Evolutionary conservation across 1,139 yeast species (phyloP), one percentile per base, ranked within the genome.

Genomic region (Saccharomyces pastorianus): DNA sequence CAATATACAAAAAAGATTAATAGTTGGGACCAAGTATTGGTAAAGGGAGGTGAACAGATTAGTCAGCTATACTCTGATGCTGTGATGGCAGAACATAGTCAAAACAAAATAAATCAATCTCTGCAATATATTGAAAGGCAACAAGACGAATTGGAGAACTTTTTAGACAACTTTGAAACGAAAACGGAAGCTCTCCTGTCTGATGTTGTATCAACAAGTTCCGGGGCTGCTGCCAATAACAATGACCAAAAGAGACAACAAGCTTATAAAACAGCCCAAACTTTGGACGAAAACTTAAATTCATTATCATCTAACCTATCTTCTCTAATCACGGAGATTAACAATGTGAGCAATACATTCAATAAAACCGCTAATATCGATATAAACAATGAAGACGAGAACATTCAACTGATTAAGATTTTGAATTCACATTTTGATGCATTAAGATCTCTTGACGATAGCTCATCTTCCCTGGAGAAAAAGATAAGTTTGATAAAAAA

Each of bases 341-440:
- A 95, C 70, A 83, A 83, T 38, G 93, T 90, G 5, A 88, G 96
- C 61, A 88, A 85, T 58, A 85, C 86, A 3, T 85, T 90, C 67
- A 88, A 88, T 68, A 83, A 85, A 67, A 68, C 68, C 9, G 85
- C 83, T 58, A 77, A 77, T 8, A 68, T 85, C 72, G 69, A 66
- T 51, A 50, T 62, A 32, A 58, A 60, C 38, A 65, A 63, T 48
- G 64, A 66, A 53, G 70, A 68, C 46, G 71, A 68, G 51, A 67
- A 66, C 51, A 65, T 82, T 69, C 67, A 87, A 76, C 81, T 93
- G 59, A 85, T 95, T 50, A 85, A 84, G 70, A 77, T 95, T 59
- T 79, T 93, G 68, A 91, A 93, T 67, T 81, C 90, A 51, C 99
- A 93, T 70, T 76, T 93, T 69, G 95, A 91, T 60, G 89, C 96